Base-by-base conservation (phyloP, 164 flowering plant genomes). In the Vitis riparia region DNA sequence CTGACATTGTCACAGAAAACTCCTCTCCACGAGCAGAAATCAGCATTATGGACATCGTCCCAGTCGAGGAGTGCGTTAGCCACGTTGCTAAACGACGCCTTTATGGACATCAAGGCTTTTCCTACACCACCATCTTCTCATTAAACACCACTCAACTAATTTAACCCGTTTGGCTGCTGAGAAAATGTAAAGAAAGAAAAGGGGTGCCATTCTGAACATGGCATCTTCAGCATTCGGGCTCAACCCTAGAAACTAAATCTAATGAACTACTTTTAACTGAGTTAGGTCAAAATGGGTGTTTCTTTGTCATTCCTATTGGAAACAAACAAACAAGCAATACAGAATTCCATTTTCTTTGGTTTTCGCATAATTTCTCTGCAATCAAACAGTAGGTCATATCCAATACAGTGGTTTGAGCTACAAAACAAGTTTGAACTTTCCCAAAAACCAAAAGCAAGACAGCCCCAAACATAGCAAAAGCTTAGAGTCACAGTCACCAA, bases 1-100 rank as follows among this genome's bases (percentile, higher is more conserved):
- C 77, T 84, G 50, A 63, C 37, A 68, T 88, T 91, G 68, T 87
- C 93, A 65, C 99, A 94, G 48, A 71, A 51, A 6, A 94, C 96
- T 0, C 99, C 99, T 16, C 92, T 76, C 99, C 99, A 94, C 1
- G 96, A 89, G 65, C 99, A 94, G 76, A 83, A 83, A 71, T 91
- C 92, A 1, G 68, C 83, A 32, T 77, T 78, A 57, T 78, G 82
- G 30, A 56, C 82, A 48, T 76, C 87, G 66, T 90, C 88, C 99
- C 99, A 94, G 70, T 91, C 98, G n/a, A 83, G 77, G 1, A 94
- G 82, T 75, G 79, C 85, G 67, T 92, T 89, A 10, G 83, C 94
- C 29, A 82, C 88, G 57, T 91, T 85, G 76, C 91, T 84, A 61
- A 94, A 88, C 0, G 96, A 89, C 7, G 89, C 81, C 72, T 92